Evolutionary conservation across 257 asterid genomes (phyloP).

Genomic region (Gardenia jasminoides): DNA sequence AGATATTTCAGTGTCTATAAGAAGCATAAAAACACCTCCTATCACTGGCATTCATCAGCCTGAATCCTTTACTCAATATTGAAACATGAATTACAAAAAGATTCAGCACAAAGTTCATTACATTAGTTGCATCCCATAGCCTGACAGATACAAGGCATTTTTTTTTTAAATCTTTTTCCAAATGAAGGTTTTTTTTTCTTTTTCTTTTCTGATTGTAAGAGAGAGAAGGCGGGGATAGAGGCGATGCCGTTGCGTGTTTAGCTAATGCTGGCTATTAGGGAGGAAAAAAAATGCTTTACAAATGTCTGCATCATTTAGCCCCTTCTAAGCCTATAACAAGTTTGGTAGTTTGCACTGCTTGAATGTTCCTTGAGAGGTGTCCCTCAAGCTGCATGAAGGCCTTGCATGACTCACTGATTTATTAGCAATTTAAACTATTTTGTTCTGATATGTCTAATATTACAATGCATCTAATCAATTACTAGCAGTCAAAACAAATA

Average conservation of each 20-base stretch:
- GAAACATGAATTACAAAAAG: too few relatives aligned
- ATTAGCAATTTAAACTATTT: neutral
- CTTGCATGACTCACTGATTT: too few relatives aligned
- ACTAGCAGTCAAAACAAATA: neutral
- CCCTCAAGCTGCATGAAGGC: neutral
- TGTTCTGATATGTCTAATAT: neutral
- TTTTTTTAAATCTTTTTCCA: too few relatives aligned
- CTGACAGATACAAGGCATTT: too few relatives aligned
- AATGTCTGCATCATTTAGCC: neutral
- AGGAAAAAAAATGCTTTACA: too few relatives aligned
- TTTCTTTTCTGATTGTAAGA: neutral
- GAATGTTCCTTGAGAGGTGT: neutral
- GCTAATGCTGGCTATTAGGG: too few relatives aligned
- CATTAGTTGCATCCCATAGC: too few relatives aligned
- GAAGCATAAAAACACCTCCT: too few relatives aligned
- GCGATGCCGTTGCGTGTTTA: neutral
- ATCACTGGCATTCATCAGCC: too few relatives aligned
- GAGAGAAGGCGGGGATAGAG: neutral
- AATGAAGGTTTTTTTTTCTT: neutral
- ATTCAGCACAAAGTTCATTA: too few relatives aligned
- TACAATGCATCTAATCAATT: neutral
- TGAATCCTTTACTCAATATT: too few relatives aligned
- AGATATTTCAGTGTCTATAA: too few relatives aligned
- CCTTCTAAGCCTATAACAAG: neutral
- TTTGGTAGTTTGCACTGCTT: neutral